Percentiles rank a stretch among this genome's conserved stretches.
Conservation (phyloP, 129 eudicot genomes). For the Centaurea solstitialis region DNA sequence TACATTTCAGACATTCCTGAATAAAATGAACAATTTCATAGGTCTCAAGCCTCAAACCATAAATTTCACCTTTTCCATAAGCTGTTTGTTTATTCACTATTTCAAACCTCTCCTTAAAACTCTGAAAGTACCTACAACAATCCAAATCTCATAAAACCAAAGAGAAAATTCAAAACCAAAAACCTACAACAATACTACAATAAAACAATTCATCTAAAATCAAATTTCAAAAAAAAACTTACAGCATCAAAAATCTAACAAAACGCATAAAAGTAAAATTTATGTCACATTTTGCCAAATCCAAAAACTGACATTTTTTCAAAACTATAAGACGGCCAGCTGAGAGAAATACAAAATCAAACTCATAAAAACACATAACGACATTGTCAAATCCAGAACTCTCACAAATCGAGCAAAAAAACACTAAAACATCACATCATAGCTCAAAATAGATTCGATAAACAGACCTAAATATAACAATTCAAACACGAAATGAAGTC, state of each 20-base stretch:
- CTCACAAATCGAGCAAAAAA: not conserved
- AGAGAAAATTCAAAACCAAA: not conserved
- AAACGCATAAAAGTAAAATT: not conserved
- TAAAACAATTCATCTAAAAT: not conserved
- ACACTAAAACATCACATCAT: conserved; percentile 7
- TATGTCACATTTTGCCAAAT: not conserved
- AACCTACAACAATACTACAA: not conserved
- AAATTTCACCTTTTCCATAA: not conserved
- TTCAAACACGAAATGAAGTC: not conserved
- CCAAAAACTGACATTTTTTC: not conserved
- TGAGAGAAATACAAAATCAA: not conserved
- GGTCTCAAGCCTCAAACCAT: not conserved
- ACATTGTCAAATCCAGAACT: not conserved
- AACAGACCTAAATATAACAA: not conserved
- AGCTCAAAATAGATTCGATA: not conserved
- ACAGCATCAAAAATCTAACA: not conserved
- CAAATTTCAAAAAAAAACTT: not conserved
- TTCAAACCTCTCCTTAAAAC: not conserved
- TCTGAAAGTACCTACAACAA: conserved; percentile 1
- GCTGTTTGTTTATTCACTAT: not conserved
- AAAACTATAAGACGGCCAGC: not conserved
- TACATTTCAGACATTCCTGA: conserved; percentile 8
- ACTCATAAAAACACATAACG: not conserved
- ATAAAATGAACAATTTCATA: not conserved
- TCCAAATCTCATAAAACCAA: conserved; percentile 18